These are phyloP conservation scores for Chlamydomonas reinhardtii DNA, from an alignment of 163 green algal genomes.

Conservation along the genomic window DNA sequence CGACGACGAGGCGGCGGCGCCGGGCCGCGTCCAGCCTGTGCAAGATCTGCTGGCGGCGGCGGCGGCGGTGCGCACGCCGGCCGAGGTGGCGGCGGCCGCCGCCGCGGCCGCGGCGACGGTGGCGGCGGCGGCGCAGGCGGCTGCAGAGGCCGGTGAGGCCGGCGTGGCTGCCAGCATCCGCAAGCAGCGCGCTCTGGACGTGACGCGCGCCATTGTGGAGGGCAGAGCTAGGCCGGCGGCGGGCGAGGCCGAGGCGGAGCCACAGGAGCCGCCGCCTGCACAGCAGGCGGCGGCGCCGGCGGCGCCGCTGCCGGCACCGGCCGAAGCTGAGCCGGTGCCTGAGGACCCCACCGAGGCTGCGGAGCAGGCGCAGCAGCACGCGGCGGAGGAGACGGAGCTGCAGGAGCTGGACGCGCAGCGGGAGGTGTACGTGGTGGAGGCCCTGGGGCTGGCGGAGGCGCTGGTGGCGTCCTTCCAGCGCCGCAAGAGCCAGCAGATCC, in stretches of 20 bases:
- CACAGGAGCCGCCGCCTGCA: background rate
- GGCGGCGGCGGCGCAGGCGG: background rate
- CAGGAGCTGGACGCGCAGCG: background rate
- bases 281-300: background rate
- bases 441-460: conserved; percentile 8
- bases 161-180: background rate
- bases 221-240: background rate
- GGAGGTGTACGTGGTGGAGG: background rate
- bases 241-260: background rate
- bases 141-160: background rate
- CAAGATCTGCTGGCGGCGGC: background rate
- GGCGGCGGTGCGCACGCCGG: background rate
- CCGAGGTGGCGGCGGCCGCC: background rate
- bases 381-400: background rate
- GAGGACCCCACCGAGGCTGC: background rate
- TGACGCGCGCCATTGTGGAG: too few species aligned
- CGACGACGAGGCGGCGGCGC: too few species aligned
- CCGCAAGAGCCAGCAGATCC: background rate
- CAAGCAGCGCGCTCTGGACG: too few species aligned
- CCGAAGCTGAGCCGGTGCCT: background rate
- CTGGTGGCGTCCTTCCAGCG: conserved; percentile 34
- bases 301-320: background rate
- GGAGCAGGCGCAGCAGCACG: background rate
- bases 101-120: background rate
- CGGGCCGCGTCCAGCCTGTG: background rate